Base-by-base conservation (phyloP, 1,139 yeast genomes). In the Yamadazyma epiphylla region DNA sequence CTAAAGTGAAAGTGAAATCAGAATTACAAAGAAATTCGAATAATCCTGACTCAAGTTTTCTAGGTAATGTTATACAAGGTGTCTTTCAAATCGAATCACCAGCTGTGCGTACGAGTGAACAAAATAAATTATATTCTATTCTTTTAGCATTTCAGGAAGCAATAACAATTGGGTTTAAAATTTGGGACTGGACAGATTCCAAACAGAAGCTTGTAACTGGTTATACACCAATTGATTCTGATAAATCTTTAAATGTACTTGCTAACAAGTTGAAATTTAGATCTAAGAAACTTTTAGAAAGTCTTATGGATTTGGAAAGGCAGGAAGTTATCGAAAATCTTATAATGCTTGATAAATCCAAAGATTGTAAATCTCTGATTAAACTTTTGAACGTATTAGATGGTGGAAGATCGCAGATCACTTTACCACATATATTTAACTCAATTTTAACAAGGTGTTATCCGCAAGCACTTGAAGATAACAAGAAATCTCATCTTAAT, bases 41-140 rank as follows among this genome's bases (percentile, higher is more conserved):
- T 10, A 32, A 38, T n/a, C 41, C 39, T 10, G 72, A 70, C 15
- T 48, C 70, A 2, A 36, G 45, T 5, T 82, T 84, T 49, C 73
- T 84, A 39, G 87, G 87, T 0, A 77, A 75, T 36, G 89, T 85
- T 9, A 81, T 83, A 29, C 88, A 85, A 41, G 95, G 95, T 3
- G 96, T 88, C 0, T 86, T 89, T 49, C 83, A 80, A 36, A 76
- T 83, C 8, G 96, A 88, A 42, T 69, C 85, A 0, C 83, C 88
- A 0, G 66, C 70, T 5, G 70, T 71, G 5, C 62, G 77, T 29
- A 63, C 75, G 2, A 74, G 73, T 15, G 77, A 77, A 19, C 78
- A 70, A 33, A 66, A 67, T 34, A 74, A 77, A 35, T 56, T 80
- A 17, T 64, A 71, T 37, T 68, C 81, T 1, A 68, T 82, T 3